Conservation (phyloP, 2,329 filamentous ascomycete genomes). For the Orbilia brochopaga region DNA sequence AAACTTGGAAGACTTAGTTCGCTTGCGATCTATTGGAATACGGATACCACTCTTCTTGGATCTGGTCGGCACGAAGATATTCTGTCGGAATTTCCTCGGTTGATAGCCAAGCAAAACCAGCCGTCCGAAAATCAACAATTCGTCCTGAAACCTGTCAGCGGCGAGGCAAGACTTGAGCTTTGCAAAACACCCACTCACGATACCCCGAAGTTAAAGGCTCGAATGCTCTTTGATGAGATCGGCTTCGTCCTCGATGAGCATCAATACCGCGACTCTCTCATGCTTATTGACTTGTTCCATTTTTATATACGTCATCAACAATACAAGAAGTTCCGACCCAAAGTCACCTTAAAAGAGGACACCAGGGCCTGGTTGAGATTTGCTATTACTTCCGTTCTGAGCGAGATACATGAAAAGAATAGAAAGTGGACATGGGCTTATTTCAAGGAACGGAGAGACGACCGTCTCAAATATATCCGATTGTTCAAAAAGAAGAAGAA, state of each 20-base stretch:
- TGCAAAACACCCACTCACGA: slow-evolving; percentile 86
- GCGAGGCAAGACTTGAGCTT: slow-evolving; percentile 90
- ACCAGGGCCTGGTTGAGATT: slow-evolving; percentile 91
- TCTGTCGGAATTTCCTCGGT: slow-evolving; percentile 74
- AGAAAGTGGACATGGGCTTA: slow-evolving; percentile 94
- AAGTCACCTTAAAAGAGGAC: slow-evolving; percentile 82
- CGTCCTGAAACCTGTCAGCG: slow-evolving; percentile 93
- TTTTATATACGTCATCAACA: slow-evolving; percentile 98
- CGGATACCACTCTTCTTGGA: slow-evolving; percentile 82
- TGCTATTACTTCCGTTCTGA: slow-evolving; percentile 83
- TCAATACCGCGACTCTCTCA: slow-evolving; percentile 94
- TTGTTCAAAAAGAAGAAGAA: slow-evolving; percentile 90
- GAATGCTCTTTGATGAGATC: slow-evolving; percentile 92
- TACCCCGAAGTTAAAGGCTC: slow-evolving; percentile 85
- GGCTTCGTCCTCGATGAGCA: slow-evolving; percentile 97
- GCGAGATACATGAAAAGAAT: slow-evolving; percentile 94
- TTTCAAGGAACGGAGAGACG: slow-evolving; percentile 88
- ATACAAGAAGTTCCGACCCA: slow-evolving; percentile 90
- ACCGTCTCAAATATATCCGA: slow-evolving; percentile 85
- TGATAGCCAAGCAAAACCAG: slow-evolving; percentile 76
- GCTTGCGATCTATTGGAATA: slow-evolving; percentile 97
- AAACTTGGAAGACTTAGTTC: slow-evolving; percentile 91
- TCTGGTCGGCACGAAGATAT: slow-evolving; percentile 80
- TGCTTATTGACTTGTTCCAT: slow-evolving; percentile 98
- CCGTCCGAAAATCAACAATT: slow-evolving; percentile 75